These are phyloP conservation scores for Hygrocybe punicea DNA, from an alignment of 768 basidiomycete genomes.

Conservation along the genomic window DNA sequence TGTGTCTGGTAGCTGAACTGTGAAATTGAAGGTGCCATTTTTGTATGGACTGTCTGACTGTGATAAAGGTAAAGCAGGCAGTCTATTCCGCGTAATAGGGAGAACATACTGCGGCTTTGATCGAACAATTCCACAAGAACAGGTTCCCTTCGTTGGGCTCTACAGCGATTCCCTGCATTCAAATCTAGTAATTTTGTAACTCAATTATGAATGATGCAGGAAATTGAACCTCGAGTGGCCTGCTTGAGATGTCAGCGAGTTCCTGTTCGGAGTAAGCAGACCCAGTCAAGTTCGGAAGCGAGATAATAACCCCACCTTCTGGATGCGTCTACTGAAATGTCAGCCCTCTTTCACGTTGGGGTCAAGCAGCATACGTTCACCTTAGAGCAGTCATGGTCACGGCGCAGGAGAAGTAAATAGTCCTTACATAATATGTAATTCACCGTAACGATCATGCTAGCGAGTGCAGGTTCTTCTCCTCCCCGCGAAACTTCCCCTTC, in stretches of 20 bases:
- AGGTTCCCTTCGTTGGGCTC: slow-evolving; percentile 68
- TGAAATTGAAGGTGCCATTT: slow-evolving; percentile 75
- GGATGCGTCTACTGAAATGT: slow-evolving; percentile 55
- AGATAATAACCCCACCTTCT: slow-evolving; percentile 53
- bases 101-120: slow-evolving; percentile 66
- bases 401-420: slow-evolving; percentile 8
- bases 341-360: not conserved
- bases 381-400: slow-evolving; percentile 42
- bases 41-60: slow-evolving; percentile 82
- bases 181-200: slow-evolving; percentile 8
- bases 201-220: slow-evolving; percentile 1
- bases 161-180: slow-evolving; percentile 55
- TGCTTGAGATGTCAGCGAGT: slow-evolving; percentile 54
- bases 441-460: slow-evolving; percentile 4
- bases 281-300: not conserved
- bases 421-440: too few species aligned
- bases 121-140: slow-evolving; percentile 71
- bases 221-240: slow-evolving; percentile 58
- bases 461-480: not conserved
- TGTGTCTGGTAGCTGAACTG: slow-evolving; percentile 65
- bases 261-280: slow-evolving; percentile 46
- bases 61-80: slow-evolving; percentile 6
- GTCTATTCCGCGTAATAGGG: slow-evolving; percentile 1
- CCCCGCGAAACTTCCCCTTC: slow-evolving; percentile 1
- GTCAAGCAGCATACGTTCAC: slow-evolving; percentile 25